A percentile compares a stretch with the other conserved stretches of the same genome.
Conservation (phyloP, 2,329 filamentous ascomycete genomes). For the Penicillium expansum region DNA sequence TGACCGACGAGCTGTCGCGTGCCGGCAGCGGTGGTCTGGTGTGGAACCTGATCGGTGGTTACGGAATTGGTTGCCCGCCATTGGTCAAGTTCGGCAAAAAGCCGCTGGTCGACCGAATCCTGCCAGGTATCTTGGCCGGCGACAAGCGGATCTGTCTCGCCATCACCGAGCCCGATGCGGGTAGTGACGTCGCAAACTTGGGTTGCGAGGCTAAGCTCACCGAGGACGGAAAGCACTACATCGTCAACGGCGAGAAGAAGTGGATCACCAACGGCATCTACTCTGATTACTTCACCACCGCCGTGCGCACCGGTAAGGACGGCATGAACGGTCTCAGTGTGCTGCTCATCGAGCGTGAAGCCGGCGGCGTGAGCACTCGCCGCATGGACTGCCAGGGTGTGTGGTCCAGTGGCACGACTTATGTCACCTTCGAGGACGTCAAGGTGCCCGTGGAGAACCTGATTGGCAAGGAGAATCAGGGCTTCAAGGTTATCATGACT, state of each 20-base stretch:
- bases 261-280: constrained; percentile 99
- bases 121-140: constrained; percentile 82
- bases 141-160: constrained; percentile 97
- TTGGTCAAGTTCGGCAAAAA: constrained; percentile 89
- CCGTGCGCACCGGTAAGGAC: constrained; percentile 80
- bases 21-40: constrained; percentile 87
- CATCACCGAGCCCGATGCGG: constrained; percentile 95
- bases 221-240: constrained; percentile 97
- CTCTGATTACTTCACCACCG: constrained; percentile 96
- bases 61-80: constrained; percentile 89
- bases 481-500: constrained; percentile 97
- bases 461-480: constrained; percentile 95
- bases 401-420: constrained; percentile 91
- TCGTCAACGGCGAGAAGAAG: constrained; percentile 99
- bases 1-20: constrained; percentile 92
- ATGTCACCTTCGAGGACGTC: constrained; percentile 97
- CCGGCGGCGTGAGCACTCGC: constrained; percentile 83
- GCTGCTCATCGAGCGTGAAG: constrained; percentile 82
- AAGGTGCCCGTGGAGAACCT: constrained; percentile 99
- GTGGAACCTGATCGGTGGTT: constrained; percentile 97
- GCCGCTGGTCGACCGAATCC: constrained; percentile 76
- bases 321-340: constrained; percentile 94
- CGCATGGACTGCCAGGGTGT: constrained; percentile 99
- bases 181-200: constrained; percentile 90
- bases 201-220: constrained; percentile 93